Evolutionary conservation across 805 yeast genomes (phyloP).

Genomic region (Zygosaccharomyces kombuchaensis): DNA sequence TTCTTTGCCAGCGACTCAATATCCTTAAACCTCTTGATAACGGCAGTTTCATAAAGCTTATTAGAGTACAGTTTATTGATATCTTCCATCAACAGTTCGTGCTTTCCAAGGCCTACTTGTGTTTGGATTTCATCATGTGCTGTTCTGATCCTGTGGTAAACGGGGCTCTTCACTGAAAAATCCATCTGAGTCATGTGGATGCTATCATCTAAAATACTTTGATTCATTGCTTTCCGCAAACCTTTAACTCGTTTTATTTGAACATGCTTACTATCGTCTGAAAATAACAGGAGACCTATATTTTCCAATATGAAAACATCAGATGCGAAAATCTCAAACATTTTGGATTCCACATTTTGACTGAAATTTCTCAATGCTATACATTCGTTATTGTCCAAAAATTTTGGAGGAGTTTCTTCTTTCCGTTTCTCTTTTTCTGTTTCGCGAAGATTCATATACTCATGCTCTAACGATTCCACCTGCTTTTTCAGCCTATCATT

Average conservation of each 20-base stretch:
- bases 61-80: slow-evolving; percentile 28
- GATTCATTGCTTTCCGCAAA: slow-evolving; percentile 45
- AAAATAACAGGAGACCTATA: slow-evolving; percentile 59
- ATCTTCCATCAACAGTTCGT: slow-evolving; percentile 11
- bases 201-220: slow-evolving; percentile 33
- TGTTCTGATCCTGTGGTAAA: slow-evolving; percentile 29
- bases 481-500: slow-evolving; percentile 2
- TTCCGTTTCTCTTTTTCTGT: not conserved
- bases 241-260: slow-evolving; percentile 79
- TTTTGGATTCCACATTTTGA: slow-evolving; percentile 7
- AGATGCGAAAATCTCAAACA: slow-evolving; percentile 40
- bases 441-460: slow-evolving; percentile 2
- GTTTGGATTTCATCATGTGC: slow-evolving; percentile 13
- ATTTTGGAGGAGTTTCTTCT: not conserved
- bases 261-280: slow-evolving; percentile 35
- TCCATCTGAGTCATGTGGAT: slow-evolving; percentile 36
- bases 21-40: slow-evolving; percentile 76
- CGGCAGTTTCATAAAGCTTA: slow-evolving; percentile 38
- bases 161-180: slow-evolving; percentile 48
- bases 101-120: slow-evolving; percentile 13
- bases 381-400: not conserved
- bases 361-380: slow-evolving; percentile 1
- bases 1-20: slow-evolving; percentile 87
- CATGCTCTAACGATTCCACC: slow-evolving; percentile 2
- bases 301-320: slow-evolving; percentile 62